Percentiles rank a stretch among this genome's conserved stretches.
Evolutionary conservation across 2,329 filamentous ascomycete genomes (phyloP).

Genomic region (Colletotrichum costaricense): DNA sequence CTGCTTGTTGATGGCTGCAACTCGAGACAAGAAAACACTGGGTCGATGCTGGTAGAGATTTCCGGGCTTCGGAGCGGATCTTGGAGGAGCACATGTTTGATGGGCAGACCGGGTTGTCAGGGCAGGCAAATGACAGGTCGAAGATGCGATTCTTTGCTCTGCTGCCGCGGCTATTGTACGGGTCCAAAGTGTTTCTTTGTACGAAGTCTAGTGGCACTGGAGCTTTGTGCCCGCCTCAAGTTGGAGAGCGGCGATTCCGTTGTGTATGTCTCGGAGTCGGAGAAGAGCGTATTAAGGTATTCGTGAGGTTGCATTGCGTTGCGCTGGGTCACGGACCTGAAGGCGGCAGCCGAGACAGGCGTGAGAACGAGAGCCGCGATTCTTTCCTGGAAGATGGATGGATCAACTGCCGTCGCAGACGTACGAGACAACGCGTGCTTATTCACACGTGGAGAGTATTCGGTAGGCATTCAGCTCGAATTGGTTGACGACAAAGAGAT

Average conservation of each 20-base stretch:
- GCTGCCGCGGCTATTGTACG: constrained; percentile 4
- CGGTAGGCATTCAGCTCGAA: neutral
- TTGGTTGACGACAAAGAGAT: neutral
- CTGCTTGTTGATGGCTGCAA: constrained; percentile 31
- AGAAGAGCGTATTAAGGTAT: neutral
- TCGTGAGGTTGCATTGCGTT: neutral
- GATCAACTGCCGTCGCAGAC: neutral
- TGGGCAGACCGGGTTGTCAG: constrained; percentile 10
- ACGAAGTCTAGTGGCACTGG: neutral
- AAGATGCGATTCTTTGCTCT: constrained; percentile 10
- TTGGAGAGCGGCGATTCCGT: constrained; percentile 2
- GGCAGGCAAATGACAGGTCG: constrained; percentile 26
- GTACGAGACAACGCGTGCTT: neutral
- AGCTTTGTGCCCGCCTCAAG: constrained; percentile 16
- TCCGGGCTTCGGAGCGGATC: constrained; percentile 27
- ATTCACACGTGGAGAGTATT: neutral
- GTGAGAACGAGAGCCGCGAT: constrained; percentile 3
- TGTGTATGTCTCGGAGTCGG: neutral
- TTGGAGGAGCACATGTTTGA: constrained; percentile 27
- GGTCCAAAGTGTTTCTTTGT: constrained; percentile 4
- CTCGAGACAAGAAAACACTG: constrained; percentile 17
- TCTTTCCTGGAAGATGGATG: neutral
- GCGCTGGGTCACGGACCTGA: neutral
- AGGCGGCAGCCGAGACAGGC: constrained; percentile 10
- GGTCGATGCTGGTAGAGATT: constrained; percentile 20